Evolutionary conservation across 768 basidiomycete genomes (phyloP).

Genomic region (Tephrocybe rancida): DNA sequence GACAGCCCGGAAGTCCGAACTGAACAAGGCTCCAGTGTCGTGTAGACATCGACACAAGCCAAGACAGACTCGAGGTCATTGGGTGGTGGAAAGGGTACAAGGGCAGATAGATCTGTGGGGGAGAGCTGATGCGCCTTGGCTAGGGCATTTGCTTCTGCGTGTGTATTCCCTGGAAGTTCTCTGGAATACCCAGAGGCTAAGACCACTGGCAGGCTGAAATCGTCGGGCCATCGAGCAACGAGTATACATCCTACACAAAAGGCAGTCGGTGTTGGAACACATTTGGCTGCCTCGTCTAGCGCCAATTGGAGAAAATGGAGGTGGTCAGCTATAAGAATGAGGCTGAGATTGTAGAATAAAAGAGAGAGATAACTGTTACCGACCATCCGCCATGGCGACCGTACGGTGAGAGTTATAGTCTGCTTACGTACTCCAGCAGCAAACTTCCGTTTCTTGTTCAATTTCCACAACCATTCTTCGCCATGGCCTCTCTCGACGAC

Average conservation of each 20-base stretch:
- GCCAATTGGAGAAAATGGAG: constrained; percentile 61
- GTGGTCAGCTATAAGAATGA: constrained; percentile 21
- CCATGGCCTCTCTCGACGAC: constrained; percentile 59
- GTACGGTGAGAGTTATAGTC: background rate
- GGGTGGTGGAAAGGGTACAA: constrained; percentile 41
- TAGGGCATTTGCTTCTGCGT: constrained; percentile 95
- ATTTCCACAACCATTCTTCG: constrained; percentile 24
- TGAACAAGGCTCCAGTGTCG: constrained; percentile 97
- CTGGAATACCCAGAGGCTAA: constrained; percentile 87
- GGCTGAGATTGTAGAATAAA: background rate
- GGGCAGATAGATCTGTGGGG: constrained; percentile 39
- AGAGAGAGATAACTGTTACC: background rate
- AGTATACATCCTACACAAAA: constrained; percentile 93
- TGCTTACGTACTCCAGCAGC: constrained; percentile 23
- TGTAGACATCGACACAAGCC: constrained; percentile 75
- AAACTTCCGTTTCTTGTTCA: constrained; percentile 13
- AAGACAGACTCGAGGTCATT: constrained; percentile 52
- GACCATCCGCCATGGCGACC: constrained; percentile 10
- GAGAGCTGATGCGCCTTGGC: constrained; percentile 62
- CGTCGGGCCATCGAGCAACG: constrained; percentile 46
- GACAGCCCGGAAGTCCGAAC: constrained; percentile 83
- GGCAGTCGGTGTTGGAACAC: constrained; percentile 68
- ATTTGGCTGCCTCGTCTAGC: constrained; percentile 70
- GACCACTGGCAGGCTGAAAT: constrained; percentile 43
- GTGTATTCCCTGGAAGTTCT: constrained; percentile 92